Percentiles rank a stretch among this genome's conserved stretches.
phyloP scores from a whole-genome alignment of 331 rosid genomes.

The Pyrus hybrid region DNA sequence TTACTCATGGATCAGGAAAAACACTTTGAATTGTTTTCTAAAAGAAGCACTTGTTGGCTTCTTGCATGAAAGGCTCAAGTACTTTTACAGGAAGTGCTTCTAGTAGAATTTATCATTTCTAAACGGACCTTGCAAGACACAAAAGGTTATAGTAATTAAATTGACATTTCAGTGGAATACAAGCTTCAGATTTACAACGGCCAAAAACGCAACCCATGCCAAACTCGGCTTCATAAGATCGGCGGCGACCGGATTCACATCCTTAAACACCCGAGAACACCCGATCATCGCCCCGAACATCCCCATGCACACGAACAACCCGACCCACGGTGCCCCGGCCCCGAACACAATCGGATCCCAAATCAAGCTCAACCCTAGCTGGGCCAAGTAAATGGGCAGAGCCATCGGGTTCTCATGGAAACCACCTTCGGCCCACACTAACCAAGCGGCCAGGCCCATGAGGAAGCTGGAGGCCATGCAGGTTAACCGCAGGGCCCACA shows the following conservation, averaged over 20 bases:
- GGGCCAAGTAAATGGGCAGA: constrained; percentile 38
- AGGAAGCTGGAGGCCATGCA: constrained; percentile 41
- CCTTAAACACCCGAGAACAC: constrained; percentile 28
- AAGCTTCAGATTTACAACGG: constrained; percentile 48
- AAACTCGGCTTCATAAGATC: constrained; percentile 46
- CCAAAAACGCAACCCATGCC: constrained; percentile 48
- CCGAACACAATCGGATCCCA: constrained; percentile 63
- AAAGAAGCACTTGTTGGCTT: too few relatives aligned
- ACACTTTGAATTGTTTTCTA: too few relatives aligned
- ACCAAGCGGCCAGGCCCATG: constrained; percentile 68
- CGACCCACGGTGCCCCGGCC: constrained; percentile 28
- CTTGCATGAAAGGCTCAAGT: too few relatives aligned
- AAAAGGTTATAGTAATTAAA: too few relatives aligned
- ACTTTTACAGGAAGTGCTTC: too few relatives aligned
- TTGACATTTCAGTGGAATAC: constrained; percentile 10
- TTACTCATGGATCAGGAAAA: too few relatives aligned
- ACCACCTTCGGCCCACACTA: constrained; percentile 71
- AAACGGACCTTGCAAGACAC: background rate
- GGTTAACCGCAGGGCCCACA: constrained; percentile 39
- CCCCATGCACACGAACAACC: constrained; percentile 27
- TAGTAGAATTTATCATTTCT: too few relatives aligned
- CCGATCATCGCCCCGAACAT: constrained; percentile 23
- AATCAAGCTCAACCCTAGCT: constrained; percentile 21
- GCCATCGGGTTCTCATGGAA: constrained; percentile 48
- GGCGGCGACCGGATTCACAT: constrained; percentile 28